Evolutionary conservation across 805 yeast species (phyloP), one percentile per base, ranked within the genome.

Genomic region (Teunomyces stri): DNA sequence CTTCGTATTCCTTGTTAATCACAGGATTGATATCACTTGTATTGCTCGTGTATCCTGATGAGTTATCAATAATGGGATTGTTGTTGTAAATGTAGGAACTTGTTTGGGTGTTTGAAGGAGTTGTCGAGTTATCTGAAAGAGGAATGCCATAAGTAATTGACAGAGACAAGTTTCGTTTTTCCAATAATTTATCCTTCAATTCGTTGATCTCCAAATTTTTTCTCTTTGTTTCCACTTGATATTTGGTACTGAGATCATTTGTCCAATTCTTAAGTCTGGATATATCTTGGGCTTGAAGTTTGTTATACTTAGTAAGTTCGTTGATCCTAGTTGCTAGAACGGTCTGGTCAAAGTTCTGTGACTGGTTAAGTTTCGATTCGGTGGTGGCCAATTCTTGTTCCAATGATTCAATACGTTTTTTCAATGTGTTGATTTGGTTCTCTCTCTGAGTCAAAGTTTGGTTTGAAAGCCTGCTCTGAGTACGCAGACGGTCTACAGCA

Each of bases 181-280:
- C 73, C 22, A 70, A 49, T 15, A 72, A 53, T 48, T 60, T 65
- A 47, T 66, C 63, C 43, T 66, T 69, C 47, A 72, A 62, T 27
- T 55, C 60, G 37, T 63, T 61, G 16, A 69, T 65, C 43, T 69
- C 69, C 25, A 63, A 29, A 15, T 60, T 59, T 48, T 68, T 64
- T 47, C 58, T 61, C 51, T 69, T 65, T 40, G 69, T 42, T 48
- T 71, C 75, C 5, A 69, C 62, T 25, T 68, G 66, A 47, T 64
- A 68, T 45, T 68, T 69, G 1, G 58, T 54, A 42, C 62, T 62
- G 28, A 68, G 51, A 35, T 65, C 72, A n/a, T 51, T 42, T 35
- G 60, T 55, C 62, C 66, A 62, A 38, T 44, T 53, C 43, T 65
- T 65, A 33, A 68, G 52, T 33, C 60, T 60, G 18, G 48, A 50